Conservation (phyloP, 1,284 basidiomycete genomes). For the Leccinum pachyderme region DNA sequence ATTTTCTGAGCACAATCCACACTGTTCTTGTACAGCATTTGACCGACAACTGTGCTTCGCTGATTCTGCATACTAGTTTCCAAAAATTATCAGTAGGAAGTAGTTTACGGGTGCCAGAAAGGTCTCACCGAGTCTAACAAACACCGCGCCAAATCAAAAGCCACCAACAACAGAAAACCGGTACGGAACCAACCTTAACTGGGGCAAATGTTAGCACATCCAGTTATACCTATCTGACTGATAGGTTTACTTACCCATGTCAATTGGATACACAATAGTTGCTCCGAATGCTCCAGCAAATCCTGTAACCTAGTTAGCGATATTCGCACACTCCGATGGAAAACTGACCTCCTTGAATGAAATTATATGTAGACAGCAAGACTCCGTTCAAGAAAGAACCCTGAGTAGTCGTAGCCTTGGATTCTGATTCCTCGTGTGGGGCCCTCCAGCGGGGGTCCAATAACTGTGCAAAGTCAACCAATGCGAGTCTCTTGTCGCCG, state of each 20-base stretch:
- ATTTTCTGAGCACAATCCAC: conserved; percentile 94
- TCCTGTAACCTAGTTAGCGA: conserved; percentile 39
- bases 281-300: conserved; percentile 91
- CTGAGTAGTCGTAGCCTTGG: conserved; percentile 31
- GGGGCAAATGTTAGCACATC: conserved; percentile 13
- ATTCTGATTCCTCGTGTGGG: conserved; percentile 53
- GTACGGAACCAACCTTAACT: conserved; percentile 63
- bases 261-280: conserved; percentile 92
- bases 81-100: conserved; percentile 1
- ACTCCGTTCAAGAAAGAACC: conserved; percentile 50
- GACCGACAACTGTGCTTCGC: conserved; percentile 90
- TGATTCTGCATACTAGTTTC: conserved; percentile 91
- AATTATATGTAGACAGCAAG: conserved; percentile 78
- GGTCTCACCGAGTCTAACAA: conserved; percentile 61
- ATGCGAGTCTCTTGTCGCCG: conserved; percentile 64
- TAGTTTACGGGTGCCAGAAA: background rate
- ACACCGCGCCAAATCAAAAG: conserved; percentile 8
- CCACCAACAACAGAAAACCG: conserved; percentile 5
- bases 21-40: conserved; percentile 93
- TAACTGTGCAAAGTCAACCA: conserved; percentile 87
- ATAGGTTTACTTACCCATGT: conserved; percentile 66
- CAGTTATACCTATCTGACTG: conserved; percentile 1
- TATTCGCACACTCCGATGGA: background rate
- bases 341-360: conserved; percentile 77
- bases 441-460: conserved; percentile 83